These are phyloP conservation scores for Termitomyces sp. DNA, from an alignment of 768 basidiomycete genomes.

Conservation along the genomic window DNA sequence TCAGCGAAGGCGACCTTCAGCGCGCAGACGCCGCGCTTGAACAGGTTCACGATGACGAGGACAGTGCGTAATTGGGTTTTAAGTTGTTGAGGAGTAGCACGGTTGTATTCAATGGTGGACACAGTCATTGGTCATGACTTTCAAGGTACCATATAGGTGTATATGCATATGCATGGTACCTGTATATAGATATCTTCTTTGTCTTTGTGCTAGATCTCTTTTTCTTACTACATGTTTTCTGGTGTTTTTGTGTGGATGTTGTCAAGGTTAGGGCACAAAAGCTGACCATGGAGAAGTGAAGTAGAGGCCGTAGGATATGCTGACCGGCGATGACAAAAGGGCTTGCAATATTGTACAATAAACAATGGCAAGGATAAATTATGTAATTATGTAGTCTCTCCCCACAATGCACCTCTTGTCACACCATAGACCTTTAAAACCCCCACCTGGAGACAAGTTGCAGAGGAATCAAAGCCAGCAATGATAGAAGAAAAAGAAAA, in stretches of 20 bases:
- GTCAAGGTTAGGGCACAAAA: no score
- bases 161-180: neutral
- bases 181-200: neutral
- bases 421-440: no score
- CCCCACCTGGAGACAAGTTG: no score
- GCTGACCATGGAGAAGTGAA: no score
- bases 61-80: neutral
- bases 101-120: neutral
- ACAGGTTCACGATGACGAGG: slow-evolving; percentile 24
- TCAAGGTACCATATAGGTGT: neutral
- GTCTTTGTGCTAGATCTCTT: neutral
- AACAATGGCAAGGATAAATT: no score
- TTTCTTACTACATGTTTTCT: neutral
- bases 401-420: no score
- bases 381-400: no score
- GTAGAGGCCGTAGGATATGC: no score
- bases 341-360: no score
- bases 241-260: neutral
- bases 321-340: no score
- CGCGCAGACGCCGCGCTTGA: slow-evolving; percentile 86
- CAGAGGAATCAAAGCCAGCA: no score
- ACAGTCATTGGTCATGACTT: neutral
- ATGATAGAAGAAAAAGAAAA: no score
- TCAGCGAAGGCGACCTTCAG: slow-evolving; percentile 84
- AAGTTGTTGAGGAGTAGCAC: neutral